Evolutionary conservation across 1,284 basidiomycete species (phyloP).

Genomic region (Meira miltonrushii): DNA sequence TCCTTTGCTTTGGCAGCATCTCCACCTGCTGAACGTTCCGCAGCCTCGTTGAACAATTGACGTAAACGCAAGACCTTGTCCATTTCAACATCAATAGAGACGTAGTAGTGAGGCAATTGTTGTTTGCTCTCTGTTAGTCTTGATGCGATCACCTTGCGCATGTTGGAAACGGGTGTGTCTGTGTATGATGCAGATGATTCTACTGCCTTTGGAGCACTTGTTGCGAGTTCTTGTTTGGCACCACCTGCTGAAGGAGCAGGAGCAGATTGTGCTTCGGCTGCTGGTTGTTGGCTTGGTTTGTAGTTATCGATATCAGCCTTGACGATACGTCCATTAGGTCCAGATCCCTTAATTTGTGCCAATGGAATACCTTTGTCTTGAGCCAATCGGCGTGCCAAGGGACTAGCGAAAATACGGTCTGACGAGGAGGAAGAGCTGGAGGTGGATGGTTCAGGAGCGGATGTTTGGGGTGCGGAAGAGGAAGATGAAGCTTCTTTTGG

Average conservation of each 20-base stretch:
- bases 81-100: slow-evolving; percentile 94
- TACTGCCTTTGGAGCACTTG: slow-evolving; percentile 31
- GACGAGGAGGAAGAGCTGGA: slow-evolving; percentile 22
- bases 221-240: slow-evolving; percentile 15
- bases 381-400: slow-evolving; percentile 93
- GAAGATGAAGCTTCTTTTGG: slow-evolving; percentile 45
- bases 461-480: neutral
- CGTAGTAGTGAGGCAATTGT: slow-evolving; percentile 93
- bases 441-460: slow-evolving; percentile 44
- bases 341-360: slow-evolving; percentile 83
- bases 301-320: slow-evolving; percentile 90
- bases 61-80: slow-evolving; percentile 90
- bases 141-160: slow-evolving; percentile 86
- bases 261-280: slow-evolving; percentile 19
- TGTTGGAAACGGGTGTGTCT: slow-evolving; percentile 87
- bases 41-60: slow-evolving; percentile 81
- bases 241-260: slow-evolving; percentile 24
- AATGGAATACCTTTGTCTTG: slow-evolving; percentile 90
- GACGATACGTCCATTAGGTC: slow-evolving; percentile 87
- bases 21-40: slow-evolving; percentile 38
- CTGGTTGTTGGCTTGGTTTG: slow-evolving; percentile 44
- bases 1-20: slow-evolving; percentile 66
- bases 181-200: slow-evolving; percentile 65
- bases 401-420: slow-evolving; percentile 75
- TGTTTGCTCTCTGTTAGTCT: slow-evolving; percentile 90